phyloP scores from a whole-genome alignment of 2,329 filamentous ascomycete species.

The Ophiostoma piceae region DNA sequence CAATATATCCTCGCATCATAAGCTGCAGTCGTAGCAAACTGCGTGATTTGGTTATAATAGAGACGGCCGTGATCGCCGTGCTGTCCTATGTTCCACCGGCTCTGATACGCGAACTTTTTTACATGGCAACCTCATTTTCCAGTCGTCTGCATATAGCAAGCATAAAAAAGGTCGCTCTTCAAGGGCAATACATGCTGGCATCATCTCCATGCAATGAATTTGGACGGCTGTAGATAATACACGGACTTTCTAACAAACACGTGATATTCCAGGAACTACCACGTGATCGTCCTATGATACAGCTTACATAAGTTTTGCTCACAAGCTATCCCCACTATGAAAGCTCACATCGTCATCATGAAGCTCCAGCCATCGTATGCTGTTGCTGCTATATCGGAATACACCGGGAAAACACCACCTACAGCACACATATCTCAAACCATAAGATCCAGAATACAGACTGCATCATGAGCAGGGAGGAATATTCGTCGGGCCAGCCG shows the following conservation, averaged over 20 bases:
- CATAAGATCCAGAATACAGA: neutral
- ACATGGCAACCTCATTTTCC: too few species aligned
- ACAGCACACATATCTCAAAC: neutral
- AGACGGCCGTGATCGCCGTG: neutral
- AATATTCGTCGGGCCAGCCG: too few species aligned
- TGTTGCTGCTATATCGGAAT: neutral
- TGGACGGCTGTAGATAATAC: too few species aligned
- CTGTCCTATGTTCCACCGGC: neutral
- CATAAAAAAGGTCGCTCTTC: too few species aligned
- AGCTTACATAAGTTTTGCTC: neutral
- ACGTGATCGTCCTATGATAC: neutral
- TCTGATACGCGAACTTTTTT: neutral
- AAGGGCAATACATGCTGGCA: too few species aligned
- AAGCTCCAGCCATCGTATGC: neutral
- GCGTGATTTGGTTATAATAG: neutral
- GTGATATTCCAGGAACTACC: neutral
- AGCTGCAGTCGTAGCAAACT: neutral
- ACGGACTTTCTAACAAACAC: neutral
- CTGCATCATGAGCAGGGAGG: neutral
- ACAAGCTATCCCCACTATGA: neutral
- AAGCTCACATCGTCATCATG: conserved; percentile 13
- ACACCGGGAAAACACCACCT: neutral
- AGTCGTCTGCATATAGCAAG: too few species aligned
- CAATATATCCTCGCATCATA: neutral
- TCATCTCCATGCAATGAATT: too few species aligned